These are phyloP conservation scores for Avena atlantica DNA, from an alignment of 176 grass and related monocot genomes.

Conservation along the genomic window DNA sequence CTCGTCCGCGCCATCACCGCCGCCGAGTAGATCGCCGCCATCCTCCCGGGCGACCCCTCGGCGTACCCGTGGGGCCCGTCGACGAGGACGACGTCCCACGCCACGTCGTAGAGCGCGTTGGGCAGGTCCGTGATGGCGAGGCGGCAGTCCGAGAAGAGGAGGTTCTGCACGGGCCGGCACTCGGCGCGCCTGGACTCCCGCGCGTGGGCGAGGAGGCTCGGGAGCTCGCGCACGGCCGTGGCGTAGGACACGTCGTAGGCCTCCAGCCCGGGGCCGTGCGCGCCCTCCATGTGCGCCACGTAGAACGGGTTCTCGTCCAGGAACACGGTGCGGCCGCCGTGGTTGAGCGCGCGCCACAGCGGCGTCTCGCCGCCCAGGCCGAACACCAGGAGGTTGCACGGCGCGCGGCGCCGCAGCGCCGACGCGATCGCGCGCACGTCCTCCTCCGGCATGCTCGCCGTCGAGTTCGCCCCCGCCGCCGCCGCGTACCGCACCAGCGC, in stretches of 20 bases:
- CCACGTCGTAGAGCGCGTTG: constrained; percentile 83
- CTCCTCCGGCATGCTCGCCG: constrained; percentile 66
- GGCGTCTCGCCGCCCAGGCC: constrained; percentile 88
- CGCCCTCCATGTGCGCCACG: constrained; percentile 78
- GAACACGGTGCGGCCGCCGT: constrained; percentile 91
- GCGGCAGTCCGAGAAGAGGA: constrained; percentile 92
- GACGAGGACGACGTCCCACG: constrained; percentile 94
- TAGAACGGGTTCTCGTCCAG: constrained; percentile 98
- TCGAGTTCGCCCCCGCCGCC: constrained; percentile 60
- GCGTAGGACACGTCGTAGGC: constrained; percentile 91
- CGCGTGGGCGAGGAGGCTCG: constrained; percentile 56
- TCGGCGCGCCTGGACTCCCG: constrained; percentile 53
- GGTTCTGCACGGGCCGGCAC: constrained; percentile 92
- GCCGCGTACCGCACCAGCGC: constrained; percentile 87
- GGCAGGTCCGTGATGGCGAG: constrained; percentile 92
- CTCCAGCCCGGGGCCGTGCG: constrained; percentile 68
- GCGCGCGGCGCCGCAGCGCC: constrained; percentile 71
- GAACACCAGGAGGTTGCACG: constrained; percentile 89
- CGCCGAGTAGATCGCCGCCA: constrained; percentile 82
- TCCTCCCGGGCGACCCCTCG: constrained; percentile 69
- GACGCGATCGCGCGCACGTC: constrained; percentile 75
- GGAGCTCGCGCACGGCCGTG: constrained; percentile 70
- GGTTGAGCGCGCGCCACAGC: constrained; percentile 96
- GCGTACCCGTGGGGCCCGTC: constrained; percentile 80
- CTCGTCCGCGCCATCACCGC: constrained; percentile 79